Evolutionary conservation across 352 stramenopile genomes (phyloP).

Genomic region (Halophytophthora polymorphica): DNA sequence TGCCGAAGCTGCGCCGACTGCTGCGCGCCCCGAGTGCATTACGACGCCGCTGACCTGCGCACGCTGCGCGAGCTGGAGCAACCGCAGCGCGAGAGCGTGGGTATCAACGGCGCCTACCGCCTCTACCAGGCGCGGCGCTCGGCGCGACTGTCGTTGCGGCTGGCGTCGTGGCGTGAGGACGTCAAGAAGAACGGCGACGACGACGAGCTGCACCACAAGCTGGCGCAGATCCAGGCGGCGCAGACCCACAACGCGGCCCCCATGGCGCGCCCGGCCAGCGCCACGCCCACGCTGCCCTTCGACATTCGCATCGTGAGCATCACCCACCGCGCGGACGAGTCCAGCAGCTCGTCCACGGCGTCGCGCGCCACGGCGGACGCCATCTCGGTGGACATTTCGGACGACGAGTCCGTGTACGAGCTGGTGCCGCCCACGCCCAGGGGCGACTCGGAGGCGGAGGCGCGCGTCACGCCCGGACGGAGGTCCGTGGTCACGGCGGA

Average conservation of each 20-base stretch:
- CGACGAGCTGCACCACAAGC: constrained; percentile 47
- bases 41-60: constrained; percentile 51
- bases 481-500: constrained; percentile 21
- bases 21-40: constrained; percentile 35
- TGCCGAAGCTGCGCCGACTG: constrained; percentile 28
- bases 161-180: constrained; percentile 68
- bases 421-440: constrained; percentile 28
- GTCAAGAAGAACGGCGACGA: constrained; percentile 36
- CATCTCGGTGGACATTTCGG: constrained; percentile 14
- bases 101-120: constrained; percentile 56
- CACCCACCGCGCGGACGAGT: constrained; percentile 33
- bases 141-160: constrained; percentile 37
- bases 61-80: constrained; percentile 56
- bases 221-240: constrained; percentile 43
- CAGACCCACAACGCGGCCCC: constrained; percentile 6
- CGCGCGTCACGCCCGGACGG: constrained; percentile 3
- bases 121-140: constrained; percentile 49
- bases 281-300: constrained; percentile 33
- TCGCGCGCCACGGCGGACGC: constrained; percentile 8
- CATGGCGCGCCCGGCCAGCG: constrained; percentile 6
- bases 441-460: constrained; percentile 4
- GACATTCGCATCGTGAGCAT: constrained; percentile 44
- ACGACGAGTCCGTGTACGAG: constrained; percentile 30
- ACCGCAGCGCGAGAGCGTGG: constrained; percentile 28
- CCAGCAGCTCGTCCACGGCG: constrained; percentile 10